Percentiles rank a stretch among this genome's conserved stretches.
phyloP scores from a whole-genome alignment of 73 alveolate species.

The Paramecium biaurelia region DNA sequence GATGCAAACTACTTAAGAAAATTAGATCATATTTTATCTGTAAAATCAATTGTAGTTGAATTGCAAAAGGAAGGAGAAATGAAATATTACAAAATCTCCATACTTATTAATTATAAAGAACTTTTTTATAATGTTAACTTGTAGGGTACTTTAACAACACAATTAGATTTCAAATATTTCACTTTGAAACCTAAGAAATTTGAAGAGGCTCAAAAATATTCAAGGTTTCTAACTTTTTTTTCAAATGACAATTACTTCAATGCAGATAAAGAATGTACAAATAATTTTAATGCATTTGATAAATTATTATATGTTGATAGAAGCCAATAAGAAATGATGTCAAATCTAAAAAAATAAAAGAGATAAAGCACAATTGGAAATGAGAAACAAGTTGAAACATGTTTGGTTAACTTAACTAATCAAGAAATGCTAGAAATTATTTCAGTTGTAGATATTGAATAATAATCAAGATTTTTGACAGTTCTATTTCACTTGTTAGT shows the following conservation, averaged over 20 bases:
- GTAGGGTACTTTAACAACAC: not conserved
- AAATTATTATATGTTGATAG: not conserved
- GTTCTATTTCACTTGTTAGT: slow-evolving; percentile 14
- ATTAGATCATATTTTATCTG: not conserved
- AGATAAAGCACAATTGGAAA: not conserved
- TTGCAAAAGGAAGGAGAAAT: not conserved
- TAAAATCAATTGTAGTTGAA: not conserved
- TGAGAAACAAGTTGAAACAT: not conserved
- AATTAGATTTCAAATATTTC: not conserved
- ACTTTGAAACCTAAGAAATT: not conserved
- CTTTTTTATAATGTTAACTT: not conserved
- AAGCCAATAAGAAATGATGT: not conserved
- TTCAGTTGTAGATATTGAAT: not conserved
- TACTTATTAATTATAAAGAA: not conserved
- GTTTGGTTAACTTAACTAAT: not conserved
- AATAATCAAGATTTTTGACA: not conserved
- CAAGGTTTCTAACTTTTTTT: not conserved
- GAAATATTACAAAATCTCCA: not conserved
- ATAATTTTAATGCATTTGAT: not conserved
- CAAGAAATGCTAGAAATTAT: not conserved
- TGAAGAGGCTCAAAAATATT: not conserved
- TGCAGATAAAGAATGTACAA: not conserved
- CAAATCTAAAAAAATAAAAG: not conserved
- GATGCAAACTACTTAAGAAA: not conserved
- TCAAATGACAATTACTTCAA: slow-evolving; percentile 1